Conservation (phyloP, 2,329 filamentous ascomycete genomes). For the Aspergillus versicolor region DNA sequence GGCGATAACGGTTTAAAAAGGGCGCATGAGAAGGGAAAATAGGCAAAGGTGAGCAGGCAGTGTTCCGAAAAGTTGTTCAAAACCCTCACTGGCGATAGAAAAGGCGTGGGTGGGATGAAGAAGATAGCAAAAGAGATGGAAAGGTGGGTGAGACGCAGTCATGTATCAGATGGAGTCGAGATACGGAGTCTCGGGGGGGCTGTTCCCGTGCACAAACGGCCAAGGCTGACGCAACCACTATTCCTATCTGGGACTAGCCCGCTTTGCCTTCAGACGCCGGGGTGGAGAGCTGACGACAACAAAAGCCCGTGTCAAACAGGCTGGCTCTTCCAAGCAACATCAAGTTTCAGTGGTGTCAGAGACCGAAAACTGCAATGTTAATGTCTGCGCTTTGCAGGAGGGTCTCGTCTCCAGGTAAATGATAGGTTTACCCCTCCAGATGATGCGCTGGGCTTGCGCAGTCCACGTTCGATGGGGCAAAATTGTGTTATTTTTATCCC, state of each 20-base stretch:
- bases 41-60: background rate
- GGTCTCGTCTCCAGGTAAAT: background rate
- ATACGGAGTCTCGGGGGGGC: background rate
- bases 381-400: background rate
- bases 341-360: background rate
- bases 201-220: background rate
- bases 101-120: constrained; percentile 1
- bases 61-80: background rate
- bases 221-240: constrained; percentile 11
- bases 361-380: background rate
- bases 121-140: background rate
- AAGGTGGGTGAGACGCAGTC: background rate
- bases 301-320: background rate
- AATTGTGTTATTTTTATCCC: background rate
- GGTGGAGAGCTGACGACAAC: constrained; percentile 9
- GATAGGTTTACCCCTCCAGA: background rate
- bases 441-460: background rate
- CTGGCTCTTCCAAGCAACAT: background rate
- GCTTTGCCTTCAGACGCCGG: background rate
- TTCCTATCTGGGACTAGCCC: background rate
- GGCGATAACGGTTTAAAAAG: constrained; percentile 14
- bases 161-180: background rate
- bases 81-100: background rate
- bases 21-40: constrained; percentile 14
- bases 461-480: background rate